phyloP scores from a whole-genome alignment of 129 eudicot genomes.

The Escallonia rubra region DNA sequence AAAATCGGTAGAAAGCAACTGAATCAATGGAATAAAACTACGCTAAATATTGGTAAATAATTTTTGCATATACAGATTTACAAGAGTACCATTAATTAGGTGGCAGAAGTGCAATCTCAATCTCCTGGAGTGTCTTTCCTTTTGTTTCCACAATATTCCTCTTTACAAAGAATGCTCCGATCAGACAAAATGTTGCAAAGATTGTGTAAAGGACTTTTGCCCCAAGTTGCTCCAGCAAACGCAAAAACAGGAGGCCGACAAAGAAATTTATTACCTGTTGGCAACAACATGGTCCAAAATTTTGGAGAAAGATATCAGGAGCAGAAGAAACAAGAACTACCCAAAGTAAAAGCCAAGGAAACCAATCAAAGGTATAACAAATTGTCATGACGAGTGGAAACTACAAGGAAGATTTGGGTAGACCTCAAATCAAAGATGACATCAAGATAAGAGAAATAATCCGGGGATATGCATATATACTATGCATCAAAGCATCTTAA shows the following conservation, averaged over 20 bases:
- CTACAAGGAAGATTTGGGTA: too few species aligned
- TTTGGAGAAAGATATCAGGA: neutral
- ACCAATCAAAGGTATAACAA: neutral
- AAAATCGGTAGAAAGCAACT: too few species aligned
- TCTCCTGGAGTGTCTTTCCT: slow-evolving; percentile 82
- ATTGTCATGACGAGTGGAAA: too few species aligned
- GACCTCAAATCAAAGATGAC: too few species aligned
- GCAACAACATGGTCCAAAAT: neutral
- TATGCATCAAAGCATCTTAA: too few species aligned
- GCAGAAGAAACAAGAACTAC: neutral
- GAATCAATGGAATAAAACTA: too few species aligned
- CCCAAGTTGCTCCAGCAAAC: slow-evolving; percentile 74
- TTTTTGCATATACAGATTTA: too few species aligned
- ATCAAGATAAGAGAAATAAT: too few species aligned
- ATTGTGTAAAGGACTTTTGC: slow-evolving; percentile 53
- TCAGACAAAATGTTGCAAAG: slow-evolving; percentile 63
- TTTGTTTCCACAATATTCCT: slow-evolving; percentile 69
- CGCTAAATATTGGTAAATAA: too few species aligned
- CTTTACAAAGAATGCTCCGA: slow-evolving; percentile 53
- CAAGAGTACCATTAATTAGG: slow-evolving; percentile 27
- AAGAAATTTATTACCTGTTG: slow-evolving; percentile 77
- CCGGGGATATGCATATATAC: too few species aligned
- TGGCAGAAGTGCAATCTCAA: slow-evolving; percentile 73
- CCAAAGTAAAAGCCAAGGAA: neutral
- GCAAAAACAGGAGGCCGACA: slow-evolving; percentile 67